Evolutionary conservation across 2,329 filamentous ascomycete species (phyloP), one percentile per base, ranked within the genome.

Genomic region (Aspergillus arachidicola): DNA sequence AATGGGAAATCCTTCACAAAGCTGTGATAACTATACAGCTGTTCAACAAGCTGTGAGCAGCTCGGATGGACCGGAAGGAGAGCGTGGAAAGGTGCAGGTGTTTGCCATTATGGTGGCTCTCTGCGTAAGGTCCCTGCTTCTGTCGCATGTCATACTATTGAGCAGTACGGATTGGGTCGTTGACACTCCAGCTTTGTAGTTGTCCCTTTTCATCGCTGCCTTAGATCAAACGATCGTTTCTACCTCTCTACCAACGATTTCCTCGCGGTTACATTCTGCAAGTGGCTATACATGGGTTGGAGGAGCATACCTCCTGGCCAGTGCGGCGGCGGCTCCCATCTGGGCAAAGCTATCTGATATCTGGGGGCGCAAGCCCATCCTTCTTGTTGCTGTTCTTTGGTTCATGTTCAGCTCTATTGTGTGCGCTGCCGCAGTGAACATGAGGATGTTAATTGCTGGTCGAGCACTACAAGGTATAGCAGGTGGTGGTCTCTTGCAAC

Each of bases 271-370:
- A 64, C 71, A 86, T 46, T 91, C 89, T 5, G 86, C 86, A 4
- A 80, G 85, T 16, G 90, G 90, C 26, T 94, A 92, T 75, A 87
- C 88, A 14, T 93, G 91, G 91, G 89, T 94, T 64, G 91, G 90
- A 1, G 87, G 85, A 21, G 86, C 91, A 0, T 94, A 90, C 73
- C 80, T 92, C 3, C 84, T 93, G 12, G 88, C 88, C n/a, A 87
- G 86, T 68, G 87, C 89, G 0, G 87, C 89, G 0, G 83, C 82
- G 1, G 86, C 85, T 0, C 89, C 90, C 0, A 84, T 89, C 19
- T 93, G 90, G 91, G 89, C 88, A 4, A 85, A 84, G 57, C 68
- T 85, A 1, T 83, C 80, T 3, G 85, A 87, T 66, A 87, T 87
- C 41, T 87, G 84, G 82, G 85, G 85, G 19, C 80, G 85, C 1